These are phyloP conservation scores for Panicum miliaceum DNA, from an alignment of 176 grass and related monocot species.

Conservation along the genomic window DNA sequence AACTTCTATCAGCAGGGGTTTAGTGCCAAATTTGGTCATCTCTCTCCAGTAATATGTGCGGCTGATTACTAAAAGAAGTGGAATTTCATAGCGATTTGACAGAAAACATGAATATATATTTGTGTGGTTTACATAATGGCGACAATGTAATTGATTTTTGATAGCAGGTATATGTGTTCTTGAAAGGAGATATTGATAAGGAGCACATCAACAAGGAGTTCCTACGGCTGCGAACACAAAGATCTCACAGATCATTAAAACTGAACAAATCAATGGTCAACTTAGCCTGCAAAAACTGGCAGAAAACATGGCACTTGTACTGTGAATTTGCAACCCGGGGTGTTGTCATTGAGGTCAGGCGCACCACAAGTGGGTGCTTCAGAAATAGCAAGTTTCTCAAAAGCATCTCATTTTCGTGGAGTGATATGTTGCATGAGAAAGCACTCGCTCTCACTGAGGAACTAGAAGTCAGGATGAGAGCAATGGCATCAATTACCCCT, in stretches of 20 bases:
- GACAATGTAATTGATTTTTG: constrained; percentile 26
- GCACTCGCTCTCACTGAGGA: constrained; percentile 47
- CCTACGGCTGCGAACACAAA: constrained; percentile 61
- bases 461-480: constrained; percentile 53
- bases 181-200: constrained; percentile 72
- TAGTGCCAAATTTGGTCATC: background rate
- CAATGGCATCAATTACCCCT: constrained; percentile 74
- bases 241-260: constrained; percentile 81
- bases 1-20: constrained; percentile 17
- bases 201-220: constrained; percentile 51
- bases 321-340: constrained; percentile 90
- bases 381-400: constrained; percentile 68
- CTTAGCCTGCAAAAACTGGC: constrained; percentile 71
- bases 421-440: constrained; percentile 70
- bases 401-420: constrained; percentile 74
- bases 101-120: background rate
- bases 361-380: constrained; percentile 54
- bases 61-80: background rate
- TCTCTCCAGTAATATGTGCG: background rate
- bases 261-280: constrained; percentile 52
- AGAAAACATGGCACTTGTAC: constrained; percentile 72
- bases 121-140: constrained; percentile 13
- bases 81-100: background rate
- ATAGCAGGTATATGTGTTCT: constrained; percentile 78
- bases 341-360: constrained; percentile 62